Percentiles rank a stretch among this genome's conserved stretches.
Conservation (phyloP, 148 eudicot species). For the Limonium bicolor region DNA sequence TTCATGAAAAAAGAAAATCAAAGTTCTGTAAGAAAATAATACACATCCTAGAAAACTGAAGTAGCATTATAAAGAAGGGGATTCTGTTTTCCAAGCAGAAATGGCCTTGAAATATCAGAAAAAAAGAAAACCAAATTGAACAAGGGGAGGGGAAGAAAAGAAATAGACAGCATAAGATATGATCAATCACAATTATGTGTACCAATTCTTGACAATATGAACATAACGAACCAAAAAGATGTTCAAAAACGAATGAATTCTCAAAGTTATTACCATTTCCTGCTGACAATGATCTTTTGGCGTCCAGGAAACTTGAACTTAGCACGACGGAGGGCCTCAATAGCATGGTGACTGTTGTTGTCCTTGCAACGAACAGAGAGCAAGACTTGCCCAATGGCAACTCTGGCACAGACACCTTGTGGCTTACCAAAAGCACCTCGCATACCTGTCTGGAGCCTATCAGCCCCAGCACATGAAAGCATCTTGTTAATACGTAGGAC, state of each 20-base stretch:
- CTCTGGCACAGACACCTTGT: constrained; percentile 26
- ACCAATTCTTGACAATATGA: neutral
- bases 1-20: neutral
- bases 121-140: too few species aligned
- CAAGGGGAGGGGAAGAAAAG: too few species aligned
- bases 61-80: too few species aligned
- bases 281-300: constrained; percentile 42
- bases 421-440: constrained; percentile 40
- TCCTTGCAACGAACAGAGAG: constrained; percentile 37
- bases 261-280: constrained; percentile 20
- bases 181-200: neutral
- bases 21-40: too few species aligned
- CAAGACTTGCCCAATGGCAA: constrained; percentile 33
- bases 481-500: constrained; percentile 33
- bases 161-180: too few species aligned
- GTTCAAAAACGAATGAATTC: neutral
- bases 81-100: too few species aligned
- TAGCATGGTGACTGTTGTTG: constrained; percentile 21
- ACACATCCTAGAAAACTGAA: too few species aligned
- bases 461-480: constrained; percentile 44
- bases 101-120: too few species aligned
- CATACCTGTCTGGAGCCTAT: constrained; percentile 47
- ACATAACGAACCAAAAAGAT: too few species aligned
- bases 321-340: constrained; percentile 34
- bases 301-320: constrained; percentile 46